Base-by-base conservation (phyloP, 352 stramenopile genomes). In the Phytophthora kernoviae region DNA sequence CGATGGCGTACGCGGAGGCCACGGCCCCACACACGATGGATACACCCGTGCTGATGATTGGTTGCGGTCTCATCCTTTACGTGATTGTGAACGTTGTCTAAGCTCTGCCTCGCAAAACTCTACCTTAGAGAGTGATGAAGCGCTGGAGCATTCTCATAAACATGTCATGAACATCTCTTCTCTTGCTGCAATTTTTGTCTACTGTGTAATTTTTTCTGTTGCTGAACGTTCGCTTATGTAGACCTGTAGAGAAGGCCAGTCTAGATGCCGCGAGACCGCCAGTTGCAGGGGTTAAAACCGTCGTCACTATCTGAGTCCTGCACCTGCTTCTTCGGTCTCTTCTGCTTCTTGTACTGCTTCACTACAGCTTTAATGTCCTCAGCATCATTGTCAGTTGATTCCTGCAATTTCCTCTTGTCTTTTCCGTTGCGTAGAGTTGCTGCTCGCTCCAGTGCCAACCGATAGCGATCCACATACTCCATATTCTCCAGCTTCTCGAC, bases 21-120 rank as follows among this genome's bases (percentile, higher is more conserved):
- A 92, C 82, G 9, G 81, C 85, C 6, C 85, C 85, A 15, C 85
- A 94, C 68, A 94, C 82, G 42, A 94, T 94, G 82, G 85, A 94
- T 64, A 91, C 85, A 32, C 85, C 85, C 0, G 83, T 92, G 56
- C 67, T 94, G 54, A 94, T 94, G 85, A 84, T 90, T 54, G 81
- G 77, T 30, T 87, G 82, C 49, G 85, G 85, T 34, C 53, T 70
- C 47, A 87, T 91, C 59, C 54, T 94, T 32, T 94, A 91, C 63
- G 55, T 68, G n/a, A 86, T 94, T 52, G 81, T 77, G 30, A 55
- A 73, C 57, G 44, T 79, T 21, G 39, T 83, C 14, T 83, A 77
- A 72, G 44, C 47, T 34, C 24, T 68, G 20, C 14, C 24, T 32
- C 20, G 9, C 39, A 22, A 33, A 20, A 47, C 41, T 32, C 30